Evolutionary conservation across 2,329 filamentous ascomycete genomes (phyloP), one percentile per base, ranked within the genome.

Genomic region (Gliomastix tumulicola): DNA sequence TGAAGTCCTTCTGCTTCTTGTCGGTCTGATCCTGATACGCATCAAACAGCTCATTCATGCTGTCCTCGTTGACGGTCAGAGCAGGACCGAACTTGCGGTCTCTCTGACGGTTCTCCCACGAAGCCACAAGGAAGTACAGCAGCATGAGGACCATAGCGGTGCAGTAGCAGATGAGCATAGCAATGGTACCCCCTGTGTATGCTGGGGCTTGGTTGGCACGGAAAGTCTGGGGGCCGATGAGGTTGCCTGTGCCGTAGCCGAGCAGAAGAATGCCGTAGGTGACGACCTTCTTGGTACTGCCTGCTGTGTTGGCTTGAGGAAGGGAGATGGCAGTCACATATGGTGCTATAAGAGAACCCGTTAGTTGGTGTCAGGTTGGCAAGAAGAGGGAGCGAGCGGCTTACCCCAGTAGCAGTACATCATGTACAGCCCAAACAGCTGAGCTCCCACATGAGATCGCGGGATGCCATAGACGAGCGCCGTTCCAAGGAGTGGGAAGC

Each of bases 281-380:
- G 30, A 43, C 32, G 15, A 35, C 36, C 34, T 45, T 44, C 28
- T 45, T 45, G 17, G 43, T 45, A 3, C 36, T 34, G 13, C 43
- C 43, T 13, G 43, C 39, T 2, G 68, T 44, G 30, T 69, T 69
- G 17, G 60, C 56, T 66, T 70, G 70, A 18, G 67, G 67, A 6
- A 73, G 43, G 0, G 36, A 38, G 31, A 0, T 80, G 80, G 35
- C 88, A 83, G 36, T 87, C 10, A 45, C 35, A 32, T 45, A 43
- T n/a, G 43, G 40, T 4, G 41, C 42, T 25, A 37, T 34, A 34
- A 37, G 36, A 7, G 34, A 40, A 11, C 38, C 30, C 3, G 39
- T 37, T 39, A 41, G n/a, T n/a, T n/a, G n/a, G n/a, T n/a, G n/a
- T 44, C 30, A 27, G 39, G 30, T 41, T 41, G n/a, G 39, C 39